Conservation (phyloP, 2,329 filamentous ascomycete genomes). For the Moelleriella libera region DNA sequence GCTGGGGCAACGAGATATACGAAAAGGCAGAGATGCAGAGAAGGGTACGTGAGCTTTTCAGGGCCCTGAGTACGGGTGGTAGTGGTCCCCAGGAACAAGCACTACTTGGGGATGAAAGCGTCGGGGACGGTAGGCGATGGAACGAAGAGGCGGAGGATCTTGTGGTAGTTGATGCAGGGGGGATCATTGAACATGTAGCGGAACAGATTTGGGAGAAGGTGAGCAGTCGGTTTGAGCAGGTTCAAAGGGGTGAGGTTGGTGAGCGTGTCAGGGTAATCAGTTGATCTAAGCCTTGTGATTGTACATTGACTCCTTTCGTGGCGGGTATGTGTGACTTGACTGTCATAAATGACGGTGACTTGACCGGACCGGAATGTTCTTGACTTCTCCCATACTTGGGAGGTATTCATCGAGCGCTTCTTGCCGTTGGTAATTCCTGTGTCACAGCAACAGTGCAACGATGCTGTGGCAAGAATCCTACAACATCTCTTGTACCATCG, state of each 20-base stretch:
- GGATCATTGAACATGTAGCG: constrained; percentile 40
- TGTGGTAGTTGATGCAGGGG: constrained; percentile 38
- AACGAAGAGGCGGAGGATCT: constrained; percentile 38
- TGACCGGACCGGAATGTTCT: too few species aligned
- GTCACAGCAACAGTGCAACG: too few species aligned
- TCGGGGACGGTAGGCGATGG: constrained; percentile 17
- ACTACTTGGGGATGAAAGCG: constrained; percentile 9
- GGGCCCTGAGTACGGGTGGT: constrained; percentile 34
- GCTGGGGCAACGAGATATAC: constrained; percentile 80
- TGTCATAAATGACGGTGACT: too few species aligned
- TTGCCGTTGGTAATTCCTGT: too few species aligned
- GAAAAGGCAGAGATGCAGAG: constrained; percentile 74
- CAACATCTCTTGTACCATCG: too few species aligned
- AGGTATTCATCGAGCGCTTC: too few species aligned
- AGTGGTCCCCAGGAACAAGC: constrained; percentile 14
- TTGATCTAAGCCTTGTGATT: not conserved
- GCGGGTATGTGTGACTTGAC: too few species aligned
- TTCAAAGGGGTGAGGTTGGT: constrained; percentile 35
- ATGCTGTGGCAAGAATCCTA: too few species aligned
- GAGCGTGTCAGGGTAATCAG: constrained; percentile 27
- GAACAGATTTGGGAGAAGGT: constrained; percentile 41
- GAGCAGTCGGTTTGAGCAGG: constrained; percentile 27
- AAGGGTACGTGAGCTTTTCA: constrained; percentile 63
- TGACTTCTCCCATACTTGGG: too few species aligned
- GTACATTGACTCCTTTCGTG: too few species aligned